Evolutionary conservation across 1,139 yeast genomes (phyloP).

Genomic region (Yamadazyma membranifaciens): DNA sequence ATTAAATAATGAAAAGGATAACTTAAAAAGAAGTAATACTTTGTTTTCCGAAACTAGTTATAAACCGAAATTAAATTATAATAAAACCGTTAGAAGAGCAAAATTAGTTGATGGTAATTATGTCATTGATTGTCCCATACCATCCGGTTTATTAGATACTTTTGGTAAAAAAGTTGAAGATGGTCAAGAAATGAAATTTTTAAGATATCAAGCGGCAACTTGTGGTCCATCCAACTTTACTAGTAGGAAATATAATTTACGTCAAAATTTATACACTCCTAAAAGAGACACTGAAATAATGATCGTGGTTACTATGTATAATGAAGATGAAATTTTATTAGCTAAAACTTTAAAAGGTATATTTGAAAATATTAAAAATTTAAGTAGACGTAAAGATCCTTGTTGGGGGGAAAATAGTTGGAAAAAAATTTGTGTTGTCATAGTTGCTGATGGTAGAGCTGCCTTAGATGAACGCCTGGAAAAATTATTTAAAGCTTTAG

Average conservation of each 20-base stretch:
- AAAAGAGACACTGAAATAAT: conserved; percentile 71
- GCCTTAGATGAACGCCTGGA: conserved; percentile 65
- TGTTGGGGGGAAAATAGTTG: conserved; percentile 81
- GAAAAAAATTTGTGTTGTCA: conserved; percentile 73
- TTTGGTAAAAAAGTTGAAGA: conserved; percentile 49
- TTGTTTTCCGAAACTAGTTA: conserved; percentile 34
- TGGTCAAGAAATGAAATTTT: conserved; percentile 66
- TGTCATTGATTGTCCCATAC: conserved; percentile 78
- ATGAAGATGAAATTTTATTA: conserved; percentile 71
- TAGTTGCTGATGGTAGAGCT: conserved; percentile 76
- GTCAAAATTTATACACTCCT: conserved; percentile 65
- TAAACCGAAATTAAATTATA: conserved; percentile 42
- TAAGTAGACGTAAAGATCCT: conserved; percentile 55
- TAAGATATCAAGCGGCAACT: conserved; percentile 82
- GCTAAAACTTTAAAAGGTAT: conserved; percentile 77
- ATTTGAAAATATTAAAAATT: conserved; percentile 66
- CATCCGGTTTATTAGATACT: conserved; percentile 54
- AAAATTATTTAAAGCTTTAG: conserved; percentile 67
- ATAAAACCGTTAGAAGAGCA: conserved; percentile 51
- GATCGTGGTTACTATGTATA: conserved; percentile 77
- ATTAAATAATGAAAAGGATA: not conserved
- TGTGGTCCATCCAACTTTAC: conserved; percentile 70
- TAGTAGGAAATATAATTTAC: conserved; percentile 55
- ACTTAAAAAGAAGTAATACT: conserved; percentile 12
- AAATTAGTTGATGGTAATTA: conserved; percentile 67